Base-by-base conservation (phyloP, 257 asterid genomes). In the Jasminum sambac region DNA sequence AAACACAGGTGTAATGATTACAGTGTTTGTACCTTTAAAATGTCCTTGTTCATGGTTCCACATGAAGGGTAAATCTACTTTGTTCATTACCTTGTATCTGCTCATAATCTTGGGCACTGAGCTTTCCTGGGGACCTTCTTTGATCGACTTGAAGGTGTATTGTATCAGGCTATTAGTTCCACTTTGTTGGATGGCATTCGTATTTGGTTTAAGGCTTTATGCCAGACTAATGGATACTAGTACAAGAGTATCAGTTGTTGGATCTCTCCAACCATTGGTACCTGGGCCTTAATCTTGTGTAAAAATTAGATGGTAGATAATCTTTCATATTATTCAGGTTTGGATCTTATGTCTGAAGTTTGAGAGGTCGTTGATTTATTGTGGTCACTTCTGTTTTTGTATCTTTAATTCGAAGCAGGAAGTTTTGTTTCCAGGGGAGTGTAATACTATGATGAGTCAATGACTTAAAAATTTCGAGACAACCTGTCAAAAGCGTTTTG, bases 61-160 rank as follows among this genome's bases (percentile, higher is more conserved):
- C 6, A 24, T 42, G 57, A 79, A 23, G 59, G 68, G n/a, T 44
- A 57, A 24, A 60, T 63, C 72, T 64, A 25, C 61, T 64, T 55
- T 30, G 50, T 60, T 52, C 24, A 37, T 3, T 69, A 38, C 17
- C 43, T 19, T 36, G 4, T 14, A 52, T 23, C 66, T 19, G 40
- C 19, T 40, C 59, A 48, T 46, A 5, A 66, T 55, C 5, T 63
- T 66, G 62, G 55, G 21, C 24, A 46, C 37, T 66, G 61, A 66
- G 38, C 38, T n/a, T 16, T 68, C 64, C 68, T 58, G 14, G 60
- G 60, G 50, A 41, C 72, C 63, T 34, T 65, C 72, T 67, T 44
- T 61, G 38, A 67, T 38, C 74, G 37, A 9, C 37, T 17, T 46
- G 63, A 24, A 34, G 50, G 52, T 55, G 30, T 42, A 59, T 71